Conservation (phyloP, 371 early-diverging fungal genomes). For the Batkoa obscura region DNA sequence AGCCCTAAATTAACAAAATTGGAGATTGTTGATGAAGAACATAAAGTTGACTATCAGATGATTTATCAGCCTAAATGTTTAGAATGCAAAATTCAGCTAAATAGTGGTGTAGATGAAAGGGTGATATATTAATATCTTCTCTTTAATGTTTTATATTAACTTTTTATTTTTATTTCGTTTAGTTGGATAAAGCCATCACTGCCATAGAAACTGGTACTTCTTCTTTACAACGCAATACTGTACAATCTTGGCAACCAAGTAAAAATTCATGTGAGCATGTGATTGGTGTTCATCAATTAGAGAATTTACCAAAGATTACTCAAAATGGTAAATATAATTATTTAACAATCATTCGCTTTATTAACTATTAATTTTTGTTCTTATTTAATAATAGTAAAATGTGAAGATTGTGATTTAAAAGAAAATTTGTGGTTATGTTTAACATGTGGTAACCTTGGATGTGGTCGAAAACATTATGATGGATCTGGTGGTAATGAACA, state of each 20-base stretch:
- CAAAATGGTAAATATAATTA: not conserved
- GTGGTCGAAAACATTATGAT: constrained; percentile 82
- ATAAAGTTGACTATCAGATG: too few relatives aligned
- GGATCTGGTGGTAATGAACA: constrained; percentile 99
- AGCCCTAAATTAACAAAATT: too few relatives aligned
- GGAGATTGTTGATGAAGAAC: too few relatives aligned
- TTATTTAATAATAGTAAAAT: constrained; percentile 36
- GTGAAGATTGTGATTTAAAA: constrained; percentile 70
- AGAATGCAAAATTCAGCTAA: too few relatives aligned
- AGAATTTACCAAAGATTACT: constrained; percentile 22
- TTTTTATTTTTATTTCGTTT: not conserved
- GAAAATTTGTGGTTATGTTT: constrained; percentile 67
- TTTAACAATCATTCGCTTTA: too few relatives aligned
- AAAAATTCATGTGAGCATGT: constrained; percentile 67
- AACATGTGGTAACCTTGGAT: constrained; percentile 54
- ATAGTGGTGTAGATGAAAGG: too few relatives aligned
- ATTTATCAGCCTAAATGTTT: too few relatives aligned
- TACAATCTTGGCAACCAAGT: constrained; percentile 85
- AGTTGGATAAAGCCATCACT: constrained; percentile 36
- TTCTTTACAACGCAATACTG: constrained; percentile 65
- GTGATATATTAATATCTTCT: too few relatives aligned
- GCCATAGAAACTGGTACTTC: constrained; percentile 55
- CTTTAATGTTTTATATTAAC: too few relatives aligned
- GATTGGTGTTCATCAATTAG: constrained; percentile 40
- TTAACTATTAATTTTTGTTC: not conserved